Percentiles rank a stretch among this genome's conserved stretches.
These are phyloP conservation scores for Aspergillus awamori DNA, from an alignment of 2,329 filamentous ascomycete species.

Conservation along the genomic window DNA sequence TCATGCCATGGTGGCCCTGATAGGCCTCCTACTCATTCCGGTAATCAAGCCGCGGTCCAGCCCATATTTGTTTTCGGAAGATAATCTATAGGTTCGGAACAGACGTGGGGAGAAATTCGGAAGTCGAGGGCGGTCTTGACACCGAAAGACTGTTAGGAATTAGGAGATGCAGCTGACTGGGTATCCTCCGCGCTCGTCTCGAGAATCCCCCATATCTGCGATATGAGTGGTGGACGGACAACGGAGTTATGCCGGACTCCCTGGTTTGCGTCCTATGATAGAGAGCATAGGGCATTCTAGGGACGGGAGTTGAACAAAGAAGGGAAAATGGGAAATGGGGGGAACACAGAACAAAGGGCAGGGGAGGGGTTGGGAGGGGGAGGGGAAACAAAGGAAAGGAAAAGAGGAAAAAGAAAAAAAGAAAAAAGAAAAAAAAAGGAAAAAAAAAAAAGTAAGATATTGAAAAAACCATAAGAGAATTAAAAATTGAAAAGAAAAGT, in stretches of 20 bases:
- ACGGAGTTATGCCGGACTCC: not conserved
- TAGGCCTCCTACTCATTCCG: not conserved
- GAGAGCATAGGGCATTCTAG: not conserved
- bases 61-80: not conserved
- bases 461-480: too few relatives aligned
- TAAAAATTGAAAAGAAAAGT: too few relatives aligned
- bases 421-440: too few relatives aligned
- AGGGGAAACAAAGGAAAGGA: too few relatives aligned
- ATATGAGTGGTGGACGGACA: not conserved
- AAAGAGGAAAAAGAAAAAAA: not conserved
- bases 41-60: not conserved
- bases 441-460: not conserved
- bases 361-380: not conserved
- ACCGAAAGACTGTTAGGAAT: not conserved
- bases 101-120: not conserved
- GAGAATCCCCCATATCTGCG: not conserved
- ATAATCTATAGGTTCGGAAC: not conserved
- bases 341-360: not conserved
- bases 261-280: not conserved
- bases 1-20: conserved; percentile 1
- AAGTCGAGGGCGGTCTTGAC: not conserved
- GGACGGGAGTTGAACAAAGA: not conserved
- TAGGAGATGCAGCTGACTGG: not conserved
- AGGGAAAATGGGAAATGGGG: not conserved
- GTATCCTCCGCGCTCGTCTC: not conserved